Evolutionary conservation across 73 alveolate genomes (phyloP), one percentile per base, ranked within the genome.

Genomic region (Loxodes magnus): DNA sequence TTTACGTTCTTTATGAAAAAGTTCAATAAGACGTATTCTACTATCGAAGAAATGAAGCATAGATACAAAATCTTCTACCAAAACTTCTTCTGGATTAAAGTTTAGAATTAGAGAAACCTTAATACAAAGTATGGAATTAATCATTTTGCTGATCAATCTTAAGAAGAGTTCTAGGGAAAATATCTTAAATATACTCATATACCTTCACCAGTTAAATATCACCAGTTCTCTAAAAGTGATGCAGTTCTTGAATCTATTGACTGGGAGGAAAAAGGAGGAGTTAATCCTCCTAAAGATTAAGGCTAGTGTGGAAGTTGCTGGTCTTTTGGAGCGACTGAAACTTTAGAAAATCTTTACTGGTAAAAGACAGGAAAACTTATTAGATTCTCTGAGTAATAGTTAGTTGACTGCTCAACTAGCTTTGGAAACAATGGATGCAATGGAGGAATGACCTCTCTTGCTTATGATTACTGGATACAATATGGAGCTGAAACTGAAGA

Each of bases 271-370:
- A 33, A 30, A 34, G 60, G 60, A 0, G 36, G 7, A 1, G 77
- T 63, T 20, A 23, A 37, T 28, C 63, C 31, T 2, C 65, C 57
- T 4, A 53, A 65, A 59, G 66, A 65, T 39, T 74, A 65, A 56
- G 79, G 77, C 28, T 22, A 58, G 20, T 65, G 79, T 29, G 79
- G 79, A 51, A 41, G 75, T 28, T 65, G 79, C 65, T 65, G 79
- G 79, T 56, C 79, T 14, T 65, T 65, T 61, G 23, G 66, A 58
- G 31, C 79, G 2, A 51, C 60, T 0, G 61, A 59, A n/a, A 58
- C 67, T 38, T 26, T 65, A 37, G 79, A 65, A 65, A 57, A 65
- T 15, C 30, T 43, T 56, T 56, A 37, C 37, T 37, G 33, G 5
- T 3, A 34, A 34, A 4, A 48, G 3, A 17, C 20, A n/a, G 19